A percentile compares a stretch with the other conserved stretches of the same genome.
These are phyloP conservation scores for Leptomonas seymouri DNA, from an alignment of 208 protist genomes.

Conservation along the genomic window DNA sequence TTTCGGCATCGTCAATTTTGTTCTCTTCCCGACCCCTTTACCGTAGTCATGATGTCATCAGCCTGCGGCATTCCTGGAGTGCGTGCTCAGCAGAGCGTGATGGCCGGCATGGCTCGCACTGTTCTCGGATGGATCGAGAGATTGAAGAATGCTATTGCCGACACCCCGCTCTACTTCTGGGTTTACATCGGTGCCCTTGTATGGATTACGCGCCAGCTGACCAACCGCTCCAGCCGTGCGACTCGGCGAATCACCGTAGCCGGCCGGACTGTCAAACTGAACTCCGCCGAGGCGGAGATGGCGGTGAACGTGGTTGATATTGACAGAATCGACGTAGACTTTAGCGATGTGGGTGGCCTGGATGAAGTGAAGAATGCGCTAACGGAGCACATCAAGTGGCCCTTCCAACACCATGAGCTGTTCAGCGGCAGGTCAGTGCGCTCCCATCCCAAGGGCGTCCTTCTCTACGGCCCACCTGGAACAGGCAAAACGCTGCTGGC, in stretches of 20 bases:
- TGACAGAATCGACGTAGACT: constrained; percentile 63
- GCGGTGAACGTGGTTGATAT: constrained; percentile 69
- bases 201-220: constrained; percentile 55
- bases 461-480: constrained; percentile 99
- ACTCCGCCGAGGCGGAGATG: constrained; percentile 67
- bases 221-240: constrained; percentile 44
- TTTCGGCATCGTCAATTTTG: not conserved
- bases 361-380: constrained; percentile 79
- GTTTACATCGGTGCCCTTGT: constrained; percentile 69
- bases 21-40: not conserved
- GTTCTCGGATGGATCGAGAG: constrained; percentile 26
- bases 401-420: constrained; percentile 77
- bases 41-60: constrained; percentile 25
- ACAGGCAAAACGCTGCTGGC: constrained; percentile 99
- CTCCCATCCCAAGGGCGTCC: constrained; percentile 98
- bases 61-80: constrained; percentile 21
- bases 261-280: constrained; percentile 49
- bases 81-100: constrained; percentile 21
- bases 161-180: constrained; percentile 70
- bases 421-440: constrained; percentile 78
- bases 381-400: constrained; percentile 87
- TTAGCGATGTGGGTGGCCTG: constrained; percentile 71
- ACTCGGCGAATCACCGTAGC: constrained; percentile 53
- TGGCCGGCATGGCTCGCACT: constrained; percentile 27
- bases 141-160: constrained; percentile 32